phyloP scores from a whole-genome alignment of 164 flowering plant species.

The Buxus sempervirens region DNA sequence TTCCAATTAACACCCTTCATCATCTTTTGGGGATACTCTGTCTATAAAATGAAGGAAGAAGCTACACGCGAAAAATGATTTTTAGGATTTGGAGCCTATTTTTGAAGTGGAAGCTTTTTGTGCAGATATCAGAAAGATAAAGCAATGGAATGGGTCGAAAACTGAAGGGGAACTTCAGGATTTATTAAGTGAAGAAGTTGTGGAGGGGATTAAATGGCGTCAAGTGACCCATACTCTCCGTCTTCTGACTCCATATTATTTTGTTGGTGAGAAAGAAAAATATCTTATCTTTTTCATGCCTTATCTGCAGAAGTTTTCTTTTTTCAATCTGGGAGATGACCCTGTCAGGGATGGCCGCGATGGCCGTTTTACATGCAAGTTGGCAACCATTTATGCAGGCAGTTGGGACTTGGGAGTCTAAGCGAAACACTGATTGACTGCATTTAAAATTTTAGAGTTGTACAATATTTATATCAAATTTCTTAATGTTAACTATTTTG shows the following conservation, averaged over 20 bases:
- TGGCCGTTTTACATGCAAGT: too few species aligned
- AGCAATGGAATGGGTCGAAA: not conserved
- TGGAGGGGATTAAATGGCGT: constrained; percentile 2
- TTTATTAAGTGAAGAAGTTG: not conserved
- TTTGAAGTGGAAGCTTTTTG: constrained; percentile 4
- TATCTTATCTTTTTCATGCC: constrained; percentile 4
- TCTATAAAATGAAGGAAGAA: not conserved
- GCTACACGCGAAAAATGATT: not conserved
- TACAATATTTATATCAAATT: too few species aligned
- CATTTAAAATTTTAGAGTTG: too few species aligned
- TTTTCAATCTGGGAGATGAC: too few species aligned
- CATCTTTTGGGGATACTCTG: not conserved
- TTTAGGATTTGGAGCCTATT: constrained; percentile 1
- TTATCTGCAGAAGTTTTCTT: not conserved
- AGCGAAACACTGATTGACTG: too few species aligned
- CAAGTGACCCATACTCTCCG: constrained; percentile 7
- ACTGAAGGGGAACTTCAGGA: not conserved
- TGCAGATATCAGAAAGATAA: not conserved
- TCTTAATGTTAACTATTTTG: too few species aligned
- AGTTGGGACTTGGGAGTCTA: too few species aligned
- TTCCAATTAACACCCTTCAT: not conserved
- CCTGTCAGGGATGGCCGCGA: too few species aligned
- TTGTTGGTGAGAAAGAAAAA: not conserved
- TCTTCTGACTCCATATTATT: constrained; percentile 2
- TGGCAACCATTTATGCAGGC: too few species aligned